Conservation (phyloP, 2,329 filamentous ascomycete genomes). For the Neofusicoccum kwambonambiense region DNA sequence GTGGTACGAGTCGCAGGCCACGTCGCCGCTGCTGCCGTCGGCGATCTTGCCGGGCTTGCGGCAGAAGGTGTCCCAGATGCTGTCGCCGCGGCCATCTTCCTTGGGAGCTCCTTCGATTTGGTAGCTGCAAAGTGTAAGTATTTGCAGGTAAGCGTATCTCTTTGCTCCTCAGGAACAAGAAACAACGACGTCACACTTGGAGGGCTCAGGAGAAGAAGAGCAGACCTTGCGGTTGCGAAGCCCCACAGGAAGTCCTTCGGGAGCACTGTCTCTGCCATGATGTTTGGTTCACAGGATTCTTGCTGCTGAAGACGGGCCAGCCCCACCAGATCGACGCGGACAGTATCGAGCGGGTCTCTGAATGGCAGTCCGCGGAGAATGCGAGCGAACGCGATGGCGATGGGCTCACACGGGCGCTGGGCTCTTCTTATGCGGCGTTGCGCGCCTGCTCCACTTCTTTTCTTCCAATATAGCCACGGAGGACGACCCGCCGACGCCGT, state of each 20-base stretch:
- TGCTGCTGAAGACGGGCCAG: background rate
- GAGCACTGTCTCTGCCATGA: conserved; percentile 33
- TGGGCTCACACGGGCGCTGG: too few species aligned
- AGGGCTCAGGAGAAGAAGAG: conserved; percentile 15
- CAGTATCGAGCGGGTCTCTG: background rate
- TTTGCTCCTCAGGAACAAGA: conserved; percentile 21
- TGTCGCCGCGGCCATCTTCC: conserved; percentile 75
- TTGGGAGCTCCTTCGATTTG: conserved; percentile 78
- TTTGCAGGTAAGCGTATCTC: background rate
- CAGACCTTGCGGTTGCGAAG: conserved; percentile 43
- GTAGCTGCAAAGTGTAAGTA: conserved; percentile 57
- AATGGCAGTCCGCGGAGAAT: background rate
- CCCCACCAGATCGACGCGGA: background rate
- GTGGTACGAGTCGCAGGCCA: conserved; percentile 86
- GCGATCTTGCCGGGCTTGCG: conserved; percentile 78
- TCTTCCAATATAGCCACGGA: conserved; percentile 26
- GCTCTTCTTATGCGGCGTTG: background rate
- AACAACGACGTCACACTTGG: conserved; percentile 18
- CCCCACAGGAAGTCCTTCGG: conserved; percentile 43
- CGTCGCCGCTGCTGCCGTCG: conserved; percentile 69
- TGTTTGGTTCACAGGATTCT: background rate
- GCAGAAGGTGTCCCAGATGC: conserved; percentile 91
- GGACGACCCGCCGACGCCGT: conserved; percentile 38
- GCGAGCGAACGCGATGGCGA: background rate
- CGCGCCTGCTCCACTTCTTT: conserved; percentile 15